Conservation (phyloP, 2,329 filamentous ascomycete species). For the Blumeriella jaapii region DNA sequence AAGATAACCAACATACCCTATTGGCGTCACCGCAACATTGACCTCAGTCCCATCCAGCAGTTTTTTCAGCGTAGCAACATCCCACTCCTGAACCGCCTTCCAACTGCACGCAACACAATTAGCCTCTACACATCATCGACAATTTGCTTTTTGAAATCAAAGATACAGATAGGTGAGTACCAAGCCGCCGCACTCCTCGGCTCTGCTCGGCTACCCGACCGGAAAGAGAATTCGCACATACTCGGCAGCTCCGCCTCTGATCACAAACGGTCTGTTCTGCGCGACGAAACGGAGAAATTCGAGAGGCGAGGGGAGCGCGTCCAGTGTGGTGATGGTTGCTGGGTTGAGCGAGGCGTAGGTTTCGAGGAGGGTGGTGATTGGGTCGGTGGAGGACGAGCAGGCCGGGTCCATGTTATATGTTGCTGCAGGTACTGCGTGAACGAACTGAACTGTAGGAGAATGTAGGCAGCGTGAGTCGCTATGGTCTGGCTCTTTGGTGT, state of each 20-base stretch:
- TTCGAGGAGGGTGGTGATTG: constrained; percentile 45
- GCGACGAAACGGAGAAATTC: constrained; percentile 73
- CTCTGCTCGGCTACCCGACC: background rate
- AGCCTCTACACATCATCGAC: background rate
- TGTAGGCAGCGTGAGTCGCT: too few relatives aligned
- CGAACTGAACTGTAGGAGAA: too few relatives aligned
- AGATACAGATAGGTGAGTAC: too few relatives aligned
- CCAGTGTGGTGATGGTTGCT: constrained; percentile 45
- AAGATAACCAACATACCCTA: constrained; percentile 13
- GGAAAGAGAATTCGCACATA: background rate
- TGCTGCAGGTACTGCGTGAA: too few relatives aligned
- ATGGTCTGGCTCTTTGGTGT: too few relatives aligned
- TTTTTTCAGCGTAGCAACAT: constrained; percentile 43
- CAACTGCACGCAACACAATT: constrained; percentile 31
- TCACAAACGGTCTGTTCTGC: constrained; percentile 62
- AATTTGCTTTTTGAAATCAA: background rate
- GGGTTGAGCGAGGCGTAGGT: constrained; percentile 67
- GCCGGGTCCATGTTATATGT: too few relatives aligned
- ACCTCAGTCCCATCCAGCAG: constrained; percentile 46
- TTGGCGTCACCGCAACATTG: constrained; percentile 68
- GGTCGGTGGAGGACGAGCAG: constrained; percentile 26
- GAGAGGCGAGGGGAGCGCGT: constrained; percentile 56
- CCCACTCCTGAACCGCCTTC: constrained; percentile 53
- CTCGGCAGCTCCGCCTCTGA: constrained; percentile 47
- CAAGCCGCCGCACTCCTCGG: background rate